Evolutionary conservation across 345 rosid species (phyloP).

Genomic region (Eucalyptus brandiana): DNA sequence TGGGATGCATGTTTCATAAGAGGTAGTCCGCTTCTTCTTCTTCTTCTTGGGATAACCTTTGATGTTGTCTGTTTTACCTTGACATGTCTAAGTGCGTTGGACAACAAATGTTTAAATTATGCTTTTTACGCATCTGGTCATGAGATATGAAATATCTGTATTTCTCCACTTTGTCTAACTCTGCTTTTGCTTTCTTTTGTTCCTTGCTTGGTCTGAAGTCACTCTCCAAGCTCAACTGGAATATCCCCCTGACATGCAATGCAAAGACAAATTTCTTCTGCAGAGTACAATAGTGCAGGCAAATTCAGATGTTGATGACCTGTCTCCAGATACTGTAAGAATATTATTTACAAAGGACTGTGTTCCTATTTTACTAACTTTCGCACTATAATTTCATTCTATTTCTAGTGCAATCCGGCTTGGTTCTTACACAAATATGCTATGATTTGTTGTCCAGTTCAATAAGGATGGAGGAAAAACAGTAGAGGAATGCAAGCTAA

Average conservation of each 20-base stretch:
- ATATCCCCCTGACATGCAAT: constrained; percentile 77
- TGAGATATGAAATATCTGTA: not conserved
- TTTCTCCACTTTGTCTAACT: not conserved
- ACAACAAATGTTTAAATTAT: not conserved
- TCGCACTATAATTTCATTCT: not conserved
- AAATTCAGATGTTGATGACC: constrained; percentile 73
- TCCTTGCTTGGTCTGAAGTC: constrained; percentile 29
- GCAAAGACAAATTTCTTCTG: constrained; percentile 95
- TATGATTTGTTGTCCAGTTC: constrained; percentile 33
- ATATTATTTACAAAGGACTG: not conserved
- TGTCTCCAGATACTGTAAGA: constrained; percentile 77
- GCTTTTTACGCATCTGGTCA: not conserved
- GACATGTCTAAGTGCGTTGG: not conserved
- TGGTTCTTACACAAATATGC: not conserved
- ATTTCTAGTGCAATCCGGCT: not conserved
- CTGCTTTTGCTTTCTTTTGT: not conserved
- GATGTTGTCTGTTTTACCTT: not conserved
- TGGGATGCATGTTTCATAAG: constrained; percentile 33
- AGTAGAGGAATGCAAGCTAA: constrained; percentile 84
- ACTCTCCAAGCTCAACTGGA: constrained; percentile 88
- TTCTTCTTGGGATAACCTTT: not conserved
- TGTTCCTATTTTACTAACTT: not conserved
- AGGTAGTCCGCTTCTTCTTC: constrained; percentile 8
- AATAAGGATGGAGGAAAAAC: constrained; percentile 64
- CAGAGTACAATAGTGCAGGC: constrained; percentile 77